phyloP scores from a whole-genome alignment of 2,329 filamentous ascomycete species.

The Aspergillus fructus region DNA sequence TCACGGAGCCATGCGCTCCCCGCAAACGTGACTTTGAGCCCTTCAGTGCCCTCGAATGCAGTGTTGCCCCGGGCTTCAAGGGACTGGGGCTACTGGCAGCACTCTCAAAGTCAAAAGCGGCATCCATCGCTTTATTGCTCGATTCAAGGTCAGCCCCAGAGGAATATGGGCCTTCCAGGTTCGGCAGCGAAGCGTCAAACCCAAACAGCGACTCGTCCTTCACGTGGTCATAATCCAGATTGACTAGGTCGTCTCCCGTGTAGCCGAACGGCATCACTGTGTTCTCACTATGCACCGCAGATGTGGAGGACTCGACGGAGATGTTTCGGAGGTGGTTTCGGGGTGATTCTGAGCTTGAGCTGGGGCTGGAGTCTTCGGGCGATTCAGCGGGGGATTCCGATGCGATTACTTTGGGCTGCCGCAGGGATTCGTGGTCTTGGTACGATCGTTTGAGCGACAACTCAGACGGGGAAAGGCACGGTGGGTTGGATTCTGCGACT shows the following conservation, averaged over 20 bases:
- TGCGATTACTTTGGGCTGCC: slow-evolving; percentile 31
- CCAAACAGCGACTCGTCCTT: slow-evolving; percentile 43
- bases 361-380: slow-evolving; percentile 43
- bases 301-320: slow-evolving; percentile 42
- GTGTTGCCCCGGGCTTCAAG: slow-evolving; percentile 31
- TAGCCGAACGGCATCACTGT: slow-evolving; percentile 36
- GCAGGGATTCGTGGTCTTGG: slow-evolving; percentile 33
- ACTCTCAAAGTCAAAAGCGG: slow-evolving; percentile 50
- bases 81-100: slow-evolving; percentile 48
- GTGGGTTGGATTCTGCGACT: slow-evolving; percentile 27
- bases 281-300: slow-evolving; percentile 39
- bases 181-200: slow-evolving; percentile 35
- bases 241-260: slow-evolving; percentile 38
- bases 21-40: slow-evolving; percentile 27
- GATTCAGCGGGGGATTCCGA: slow-evolving; percentile 47
- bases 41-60: slow-evolving; percentile 24
- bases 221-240: slow-evolving; percentile 33
- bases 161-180: slow-evolving; percentile 32
- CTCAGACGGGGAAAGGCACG: slow-evolving; percentile 30
- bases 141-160: slow-evolving; percentile 41
- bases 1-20: slow-evolving; percentile 24
- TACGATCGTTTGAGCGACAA: slow-evolving; percentile 29
- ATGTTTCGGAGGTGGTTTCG: slow-evolving; percentile 41
- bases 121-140: slow-evolving; percentile 49
- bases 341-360: slow-evolving; percentile 45